Base-by-base conservation (phyloP, 192 early-diverging fungal genomes). In the Entrophospora sp. region DNA sequence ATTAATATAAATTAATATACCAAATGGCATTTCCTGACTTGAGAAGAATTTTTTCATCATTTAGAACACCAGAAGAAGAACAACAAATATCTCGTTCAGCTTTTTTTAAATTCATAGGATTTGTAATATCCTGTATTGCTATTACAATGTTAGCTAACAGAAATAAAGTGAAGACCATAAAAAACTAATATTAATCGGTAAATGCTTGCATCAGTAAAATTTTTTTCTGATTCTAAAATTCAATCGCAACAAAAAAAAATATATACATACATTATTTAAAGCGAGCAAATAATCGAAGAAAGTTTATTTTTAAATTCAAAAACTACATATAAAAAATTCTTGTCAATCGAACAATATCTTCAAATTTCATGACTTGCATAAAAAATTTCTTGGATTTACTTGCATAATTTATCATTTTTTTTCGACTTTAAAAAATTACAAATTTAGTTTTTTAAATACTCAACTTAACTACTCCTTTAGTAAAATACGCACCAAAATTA, bases 211-310 rank as follows among this genome's bases (percentile, higher is more conserved):
- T 73, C 18, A 24, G 34, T 73, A 72, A 75, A 93, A 94, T 63
- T 98, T 90, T 53, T 79, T 73, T 9, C 94, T 96, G 67, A 98
- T 80, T 57, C 82, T 92, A 85, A 90, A 92, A 44, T 97, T 91
- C 28, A 90, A 86, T 85, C 96, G 93, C 18, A 77, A 78, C 64
- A 98, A 71, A 25, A 98, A 77, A 66, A 97, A 98, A 69, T 96
- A 91, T 66, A 81, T 97, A 62, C 89, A 80, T 38, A 75, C 36
- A 60, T 66, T 7, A 16, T 68, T 3, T 58, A 61, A 16, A 60
- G 53, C 42, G 66, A 67, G 53, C 58, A 10, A 34, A 74, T n/a
- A n/a, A n/a, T n/a, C n/a, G n/a, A n/a, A n/a, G n/a, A n/a, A n/a
- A n/a, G n/a, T n/a, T n/a, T n/a, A n/a, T n/a, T n/a, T n/a, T n/a